phyloP scores from a whole-genome alignment of 306 rosid species.

The Mimosa pudica region DNA sequence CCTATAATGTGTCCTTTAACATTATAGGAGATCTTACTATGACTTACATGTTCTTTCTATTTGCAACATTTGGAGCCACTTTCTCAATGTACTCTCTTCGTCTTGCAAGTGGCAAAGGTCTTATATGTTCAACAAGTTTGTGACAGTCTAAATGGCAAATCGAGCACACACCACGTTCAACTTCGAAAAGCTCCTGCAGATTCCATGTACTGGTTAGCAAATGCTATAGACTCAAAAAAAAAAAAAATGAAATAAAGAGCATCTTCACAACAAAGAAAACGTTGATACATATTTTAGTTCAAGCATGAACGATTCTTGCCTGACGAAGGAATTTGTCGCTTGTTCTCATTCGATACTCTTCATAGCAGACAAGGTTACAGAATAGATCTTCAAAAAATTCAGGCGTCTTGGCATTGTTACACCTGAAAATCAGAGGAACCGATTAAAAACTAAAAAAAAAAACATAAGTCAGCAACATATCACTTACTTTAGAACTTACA shows the following conservation, averaged over 20 bases:
- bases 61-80: slow-evolving; percentile 77
- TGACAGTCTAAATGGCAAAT: slow-evolving; percentile 86
- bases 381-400: slow-evolving; percentile 94
- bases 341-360: slow-evolving; percentile 85
- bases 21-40: slow-evolving; percentile 11
- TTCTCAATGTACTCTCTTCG: slow-evolving; percentile 73
- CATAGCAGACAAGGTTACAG: slow-evolving; percentile 84
- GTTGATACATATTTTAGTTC: slow-evolving; percentile 17
- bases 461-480: slow-evolving; percentile 9
- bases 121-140: slow-evolving; percentile 71
- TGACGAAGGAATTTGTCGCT: slow-evolving; percentile 81
- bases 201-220: slow-evolving; percentile 26
- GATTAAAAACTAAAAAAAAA: slow-evolving; percentile 29
- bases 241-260: background rate
- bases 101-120: slow-evolving; percentile 66
- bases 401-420: slow-evolving; percentile 70
- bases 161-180: slow-evolving; percentile 86
- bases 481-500: slow-evolving; percentile 49
- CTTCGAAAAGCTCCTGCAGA: slow-evolving; percentile 84
- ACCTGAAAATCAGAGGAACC: slow-evolving; percentile 62
- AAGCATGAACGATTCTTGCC: slow-evolving; percentile 49
- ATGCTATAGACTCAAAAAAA: background rate
- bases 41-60: slow-evolving; percentile 69
- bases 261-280: slow-evolving; percentile 27
- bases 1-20: slow-evolving; percentile 21